Evolutionary conservation across 176 grass and related monocot genomes (phyloP), one percentile per base, ranked within the genome.

Genomic region (Miscanthus lutarioriparius): DNA sequence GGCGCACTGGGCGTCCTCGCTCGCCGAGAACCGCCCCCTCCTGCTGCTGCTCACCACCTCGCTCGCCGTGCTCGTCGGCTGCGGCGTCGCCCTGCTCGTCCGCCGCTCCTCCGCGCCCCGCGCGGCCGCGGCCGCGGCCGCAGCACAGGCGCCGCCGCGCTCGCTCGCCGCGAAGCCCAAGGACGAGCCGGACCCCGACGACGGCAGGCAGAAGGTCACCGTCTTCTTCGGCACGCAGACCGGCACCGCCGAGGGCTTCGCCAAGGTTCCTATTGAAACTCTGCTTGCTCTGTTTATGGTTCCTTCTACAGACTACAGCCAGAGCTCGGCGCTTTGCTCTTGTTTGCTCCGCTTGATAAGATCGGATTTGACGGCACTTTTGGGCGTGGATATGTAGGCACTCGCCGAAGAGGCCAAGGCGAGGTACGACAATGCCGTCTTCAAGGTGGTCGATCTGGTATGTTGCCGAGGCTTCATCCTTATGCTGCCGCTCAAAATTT

Each of bases 361-460:
- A 48, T 72, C 17, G 64, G 6, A 37, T 22, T 62, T 76, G 37
- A 58, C 41, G 25, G 6, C 33, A 16, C 65, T 74, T 74, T 82
- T 69, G 16, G n/a, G 58, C 58, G 51, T 56, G 33, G 66, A 37
- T 84, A n/a, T 74, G 28, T 44, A 99, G 96, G 91, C 96, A 51
- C 89, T 99, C 30, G 86, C 83, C 9, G 96, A 94, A 48, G 96
- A 99, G 79, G 93, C 97, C 70, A 99, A 92, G 83, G 88, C 86
- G 2, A 81, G 97, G 79, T 99, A 99, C 70, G 93, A 89, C 65
- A 94, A 39, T 89, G 91, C 91, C 5, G 41, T 83, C 77, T 99
- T 96, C 89, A 99, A 91, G 91, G 86, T 99, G 53, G 81, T 92
- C 79, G 96, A 99, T 91, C 65, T 99, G 89, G 96, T 99, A 90